Percentiles rank a stretch among this genome's conserved stretches.
Evolutionary conservation across 2,329 filamentous ascomycete species (phyloP).

Genomic region (Dryadomyces quercus-mongolicae): DNA sequence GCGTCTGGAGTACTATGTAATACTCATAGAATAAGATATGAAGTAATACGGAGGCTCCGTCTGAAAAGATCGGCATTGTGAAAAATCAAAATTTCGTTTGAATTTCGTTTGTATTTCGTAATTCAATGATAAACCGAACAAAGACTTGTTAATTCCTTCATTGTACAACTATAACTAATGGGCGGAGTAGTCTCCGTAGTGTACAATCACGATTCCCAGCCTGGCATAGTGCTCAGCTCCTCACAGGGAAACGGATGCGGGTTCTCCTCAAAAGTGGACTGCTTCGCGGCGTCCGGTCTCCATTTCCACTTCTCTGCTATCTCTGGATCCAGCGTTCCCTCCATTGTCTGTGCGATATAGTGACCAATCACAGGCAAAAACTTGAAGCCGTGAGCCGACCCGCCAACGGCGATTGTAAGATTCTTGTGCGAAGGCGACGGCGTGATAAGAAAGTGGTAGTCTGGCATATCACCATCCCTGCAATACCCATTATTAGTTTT

Average conservation of each 20-base stretch:
- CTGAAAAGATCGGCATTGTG: no score
- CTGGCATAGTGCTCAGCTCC: conserved; percentile 2
- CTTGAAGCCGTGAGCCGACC: conserved; percentile 18
- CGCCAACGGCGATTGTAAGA: conserved; percentile 1
- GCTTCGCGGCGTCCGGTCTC: background rate
- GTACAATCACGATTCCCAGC: background rate
- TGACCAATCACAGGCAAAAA: conserved; percentile 18
- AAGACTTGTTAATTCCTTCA: no score
- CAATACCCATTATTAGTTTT: background rate
- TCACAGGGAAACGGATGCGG: conserved; percentile 2
- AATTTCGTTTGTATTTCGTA: no score
- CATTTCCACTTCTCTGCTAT: conserved; percentile 3
- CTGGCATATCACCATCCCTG: conserved; percentile 6
- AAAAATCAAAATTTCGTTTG: no score
- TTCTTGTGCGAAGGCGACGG: conserved; percentile 1
- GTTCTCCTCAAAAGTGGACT: background rate
- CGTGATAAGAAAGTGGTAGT: conserved; percentile 6
- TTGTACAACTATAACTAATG: no score
- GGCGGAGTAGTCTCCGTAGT: no score
- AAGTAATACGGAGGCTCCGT: no score
- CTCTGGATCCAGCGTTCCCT: conserved; percentile 16
- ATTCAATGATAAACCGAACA: no score
- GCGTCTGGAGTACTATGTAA: background rate
- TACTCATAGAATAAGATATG: background rate
- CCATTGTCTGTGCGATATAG: conserved; percentile 31